phyloP scores from a whole-genome alignment of 305 asterid species.

The Plantago coronopus region DNA sequence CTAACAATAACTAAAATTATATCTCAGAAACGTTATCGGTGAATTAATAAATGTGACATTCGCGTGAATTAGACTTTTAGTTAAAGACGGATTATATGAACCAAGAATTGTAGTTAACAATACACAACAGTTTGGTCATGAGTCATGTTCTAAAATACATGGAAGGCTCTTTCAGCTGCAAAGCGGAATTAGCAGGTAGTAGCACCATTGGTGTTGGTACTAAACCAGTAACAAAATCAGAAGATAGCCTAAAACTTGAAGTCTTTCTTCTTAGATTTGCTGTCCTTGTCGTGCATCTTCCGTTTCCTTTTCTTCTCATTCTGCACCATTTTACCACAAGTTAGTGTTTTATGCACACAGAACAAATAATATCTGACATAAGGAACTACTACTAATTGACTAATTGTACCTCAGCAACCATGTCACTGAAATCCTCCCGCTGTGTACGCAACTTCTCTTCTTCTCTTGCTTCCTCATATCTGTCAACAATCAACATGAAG shows the following conservation, averaged over 20 bases:
- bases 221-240: not conserved
- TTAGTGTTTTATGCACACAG: not conserved
- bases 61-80: too few relatives aligned
- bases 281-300: slow-evolving; percentile 91
- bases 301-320: slow-evolving; percentile 86
- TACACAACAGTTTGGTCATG: too few relatives aligned
- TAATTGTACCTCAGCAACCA: slow-evolving; percentile 88
- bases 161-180: not conserved
- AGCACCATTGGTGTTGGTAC: not conserved
- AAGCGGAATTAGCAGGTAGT: not conserved
- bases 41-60: too few relatives aligned
- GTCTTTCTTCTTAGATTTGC: slow-evolving; percentile 88
- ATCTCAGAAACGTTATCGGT: too few relatives aligned
- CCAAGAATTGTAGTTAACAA: too few relatives aligned
- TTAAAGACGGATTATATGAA: too few relatives aligned
- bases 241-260: slow-evolving; percentile 61
- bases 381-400: too few relatives aligned
- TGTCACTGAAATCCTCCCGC: slow-evolving; percentile 95
- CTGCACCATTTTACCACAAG: slow-evolving; percentile 34
- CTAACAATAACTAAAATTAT: too few relatives aligned
- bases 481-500: slow-evolving; percentile 26
- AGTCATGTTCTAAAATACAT: not conserved
- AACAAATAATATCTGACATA: not conserved
- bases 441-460: slow-evolving; percentile 87
- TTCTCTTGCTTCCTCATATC: slow-evolving; percentile 98